Conservation (phyloP, 2,329 filamentous ascomycete genomes). For the Aphanocladium album region DNA sequence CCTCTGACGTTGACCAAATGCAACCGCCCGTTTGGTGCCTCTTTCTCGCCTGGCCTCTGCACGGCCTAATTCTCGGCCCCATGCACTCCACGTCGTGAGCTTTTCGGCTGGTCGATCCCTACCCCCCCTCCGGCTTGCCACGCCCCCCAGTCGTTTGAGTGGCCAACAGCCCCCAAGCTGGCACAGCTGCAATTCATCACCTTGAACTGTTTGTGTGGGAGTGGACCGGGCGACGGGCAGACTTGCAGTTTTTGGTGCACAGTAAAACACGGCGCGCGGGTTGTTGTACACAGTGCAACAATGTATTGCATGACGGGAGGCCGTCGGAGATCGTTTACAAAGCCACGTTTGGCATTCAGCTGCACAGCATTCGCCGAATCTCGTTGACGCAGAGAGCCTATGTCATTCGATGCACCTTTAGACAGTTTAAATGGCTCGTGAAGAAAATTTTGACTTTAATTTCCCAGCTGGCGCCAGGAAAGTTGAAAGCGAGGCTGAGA, state of each 20-base stretch:
- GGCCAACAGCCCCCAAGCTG: constrained; percentile 4
- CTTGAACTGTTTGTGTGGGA: neutral
- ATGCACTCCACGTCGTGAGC: constrained; percentile 16
- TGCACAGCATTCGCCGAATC: neutral
- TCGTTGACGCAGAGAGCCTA: neutral
- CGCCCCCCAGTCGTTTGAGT: neutral
- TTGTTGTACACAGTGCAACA: neutral
- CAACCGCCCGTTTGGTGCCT: neutral
- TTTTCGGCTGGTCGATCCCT: constrained; percentile 7
- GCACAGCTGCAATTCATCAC: neutral
- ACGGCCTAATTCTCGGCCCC: constrained; percentile 20
- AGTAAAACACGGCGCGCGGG: constrained; percentile 1
- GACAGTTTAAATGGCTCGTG: neutral
- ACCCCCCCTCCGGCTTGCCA: neutral
- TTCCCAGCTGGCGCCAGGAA: neutral
- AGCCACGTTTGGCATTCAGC: neutral
- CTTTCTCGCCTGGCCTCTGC: neutral
- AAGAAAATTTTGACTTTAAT: neutral
- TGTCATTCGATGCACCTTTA: neutral
- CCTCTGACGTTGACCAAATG: constrained; percentile 2
- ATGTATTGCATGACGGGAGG: neutral
- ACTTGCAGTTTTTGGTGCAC: neutral
- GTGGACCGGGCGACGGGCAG: neutral
- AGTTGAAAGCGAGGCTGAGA: neutral
- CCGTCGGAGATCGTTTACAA: neutral